Percentiles rank a stretch among this genome's conserved stretches.
These are phyloP conservation scores for Marvania coccoides DNA, from an alignment of 139 green algal genomes.

Conservation along the genomic window DNA sequence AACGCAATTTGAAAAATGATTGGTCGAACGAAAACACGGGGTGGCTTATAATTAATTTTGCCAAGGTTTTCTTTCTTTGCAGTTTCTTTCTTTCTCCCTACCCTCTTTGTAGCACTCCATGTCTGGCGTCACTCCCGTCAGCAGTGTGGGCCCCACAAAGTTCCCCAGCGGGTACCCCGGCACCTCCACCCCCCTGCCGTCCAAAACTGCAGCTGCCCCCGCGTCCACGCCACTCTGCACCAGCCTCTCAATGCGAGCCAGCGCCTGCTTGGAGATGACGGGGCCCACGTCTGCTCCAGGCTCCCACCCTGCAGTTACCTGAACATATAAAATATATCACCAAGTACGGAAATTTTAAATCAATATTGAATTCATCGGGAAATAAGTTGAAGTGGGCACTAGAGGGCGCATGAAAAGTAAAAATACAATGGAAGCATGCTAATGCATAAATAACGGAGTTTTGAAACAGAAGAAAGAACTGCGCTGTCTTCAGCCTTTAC, in stretches of 20 bases:
- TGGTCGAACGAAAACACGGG: too few species aligned
- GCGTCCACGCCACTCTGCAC: slow-evolving; percentile 57
- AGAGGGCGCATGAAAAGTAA: too few species aligned
- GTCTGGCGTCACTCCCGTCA: slow-evolving; percentile 61
- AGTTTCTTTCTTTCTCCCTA: too few species aligned
- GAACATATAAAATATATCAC: slow-evolving; percentile 4
- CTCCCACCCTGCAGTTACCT: slow-evolving; percentile 71
- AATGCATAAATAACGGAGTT: too few species aligned
- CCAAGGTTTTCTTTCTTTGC: too few species aligned
- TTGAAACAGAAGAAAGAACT: too few species aligned
- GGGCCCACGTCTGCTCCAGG: slow-evolving; percentile 78
- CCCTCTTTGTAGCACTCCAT: slow-evolving; percentile 88
- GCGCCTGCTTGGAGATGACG: slow-evolving; percentile 67
- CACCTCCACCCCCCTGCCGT: slow-evolving; percentile 64
- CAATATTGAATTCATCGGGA: too few species aligned
- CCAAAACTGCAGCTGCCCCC: slow-evolving; percentile 60
- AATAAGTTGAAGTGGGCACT: too few species aligned
- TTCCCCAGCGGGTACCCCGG: slow-evolving; percentile 74
- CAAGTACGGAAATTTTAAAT: too few species aligned
- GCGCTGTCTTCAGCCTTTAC: slow-evolving; percentile 33
- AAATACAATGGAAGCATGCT: too few species aligned
- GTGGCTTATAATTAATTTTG: too few species aligned
- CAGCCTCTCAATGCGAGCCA: slow-evolving; percentile 56
- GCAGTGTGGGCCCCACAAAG: slow-evolving; percentile 87
- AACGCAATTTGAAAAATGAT: too few species aligned